Evolutionary conservation across 2,329 filamentous ascomycete genomes (phyloP).

Genomic region (Calonectria pteridis): DNA sequence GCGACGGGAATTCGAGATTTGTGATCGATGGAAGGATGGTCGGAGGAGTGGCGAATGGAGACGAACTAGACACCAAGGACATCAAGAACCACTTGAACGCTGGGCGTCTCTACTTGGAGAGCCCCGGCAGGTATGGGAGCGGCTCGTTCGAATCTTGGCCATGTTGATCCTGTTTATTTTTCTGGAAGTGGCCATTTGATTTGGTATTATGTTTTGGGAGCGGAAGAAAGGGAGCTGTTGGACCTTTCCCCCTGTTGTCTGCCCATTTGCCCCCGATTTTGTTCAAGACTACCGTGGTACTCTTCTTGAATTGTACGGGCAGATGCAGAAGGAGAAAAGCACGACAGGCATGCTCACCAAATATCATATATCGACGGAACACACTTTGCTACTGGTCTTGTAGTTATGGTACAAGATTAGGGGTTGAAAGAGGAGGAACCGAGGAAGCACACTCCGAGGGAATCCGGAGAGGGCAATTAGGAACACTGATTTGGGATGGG

Average conservation of each 20-base stretch:
- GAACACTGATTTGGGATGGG: background rate
- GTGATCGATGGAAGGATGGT: constrained; percentile 22
- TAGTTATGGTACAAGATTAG: constrained; percentile 5
- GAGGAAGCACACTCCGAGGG: constrained; percentile 6
- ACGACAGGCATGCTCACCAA: constrained; percentile 10
- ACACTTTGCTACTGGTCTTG: background rate
- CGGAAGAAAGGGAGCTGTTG: constrained; percentile 17
- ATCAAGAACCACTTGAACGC: constrained; percentile 23
- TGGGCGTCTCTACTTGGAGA: constrained; percentile 29
- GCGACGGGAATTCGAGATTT: constrained; percentile 15
- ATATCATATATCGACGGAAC: constrained; percentile 16
- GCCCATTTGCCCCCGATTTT: constrained; percentile 6
- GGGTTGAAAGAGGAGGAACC: background rate
- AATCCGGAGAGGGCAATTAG: background rate
- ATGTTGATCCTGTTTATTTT: constrained; percentile 21
- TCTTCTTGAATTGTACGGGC: constrained; percentile 27
- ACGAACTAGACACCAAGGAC: constrained; percentile 19
- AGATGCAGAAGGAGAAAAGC: constrained; percentile 15
- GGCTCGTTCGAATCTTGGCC: constrained; percentile 31
- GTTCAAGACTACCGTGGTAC: constrained; percentile 14
- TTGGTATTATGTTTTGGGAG: constrained; percentile 27
- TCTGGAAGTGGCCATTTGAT: constrained; percentile 26
- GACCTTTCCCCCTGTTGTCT: constrained; percentile 6
- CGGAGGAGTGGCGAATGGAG: constrained; percentile 36
- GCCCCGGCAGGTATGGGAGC: constrained; percentile 24